A percentile compares a stretch with the other conserved stretches of the same genome.
Evolutionary conservation across 306 rosid species (phyloP).

Genomic region (Sechiopsis laciniata): DNA sequence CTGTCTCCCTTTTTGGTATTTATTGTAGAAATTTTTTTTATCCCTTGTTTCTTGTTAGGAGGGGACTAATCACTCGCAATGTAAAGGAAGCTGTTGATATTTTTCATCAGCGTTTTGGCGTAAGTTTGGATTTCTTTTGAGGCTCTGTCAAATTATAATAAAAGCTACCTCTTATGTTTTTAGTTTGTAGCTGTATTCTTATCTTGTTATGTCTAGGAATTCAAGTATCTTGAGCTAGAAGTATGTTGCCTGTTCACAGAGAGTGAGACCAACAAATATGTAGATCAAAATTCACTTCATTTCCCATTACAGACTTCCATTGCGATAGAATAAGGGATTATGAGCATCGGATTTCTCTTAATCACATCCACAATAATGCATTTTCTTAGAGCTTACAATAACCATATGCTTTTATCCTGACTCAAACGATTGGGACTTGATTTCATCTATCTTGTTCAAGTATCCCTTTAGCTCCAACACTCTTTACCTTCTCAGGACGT

Average conservation of each 20-base stretch:
- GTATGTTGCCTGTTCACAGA: not conserved
- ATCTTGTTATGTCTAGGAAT: not conserved
- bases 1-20: constrained; percentile 13
- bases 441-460: not conserved
- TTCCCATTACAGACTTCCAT: not conserved
- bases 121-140: constrained; percentile 19
- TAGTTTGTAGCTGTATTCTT: not conserved
- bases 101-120: constrained; percentile 78
- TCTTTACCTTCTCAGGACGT: no score
- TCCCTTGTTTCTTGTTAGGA: constrained; percentile 31
- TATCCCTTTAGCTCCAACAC: not conserved
- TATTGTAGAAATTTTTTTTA: constrained; percentile 11
- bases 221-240: not conserved
- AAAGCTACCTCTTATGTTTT: not conserved
- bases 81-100: constrained; percentile 62
- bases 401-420: not conserved
- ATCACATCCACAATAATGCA: not conserved
- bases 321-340: not conserved
- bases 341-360: not conserved
- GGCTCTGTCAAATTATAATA: not conserved
- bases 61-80: constrained; percentile 90
- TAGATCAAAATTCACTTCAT: not conserved
- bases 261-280: not conserved
- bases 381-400: not conserved
- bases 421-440: not conserved